These are phyloP conservation scores for Candida xyloterini DNA, from an alignment of 805 yeast genomes.

Conservation along the genomic window DNA sequence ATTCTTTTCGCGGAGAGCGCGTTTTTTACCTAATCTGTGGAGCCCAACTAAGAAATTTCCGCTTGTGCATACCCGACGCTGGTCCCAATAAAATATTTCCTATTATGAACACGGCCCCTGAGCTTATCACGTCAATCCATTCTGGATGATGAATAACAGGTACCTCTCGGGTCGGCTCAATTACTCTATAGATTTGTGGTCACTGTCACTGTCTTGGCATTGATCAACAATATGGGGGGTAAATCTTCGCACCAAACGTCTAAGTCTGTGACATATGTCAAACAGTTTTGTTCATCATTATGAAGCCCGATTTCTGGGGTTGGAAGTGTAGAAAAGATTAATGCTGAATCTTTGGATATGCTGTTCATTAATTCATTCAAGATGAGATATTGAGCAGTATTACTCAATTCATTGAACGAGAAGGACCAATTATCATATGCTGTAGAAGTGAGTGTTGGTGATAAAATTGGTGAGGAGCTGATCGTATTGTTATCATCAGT, in stretches of 20 bases:
- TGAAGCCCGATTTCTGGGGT: conserved; percentile 85
- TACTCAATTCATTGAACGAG: conserved; percentile 85
- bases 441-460: conserved; percentile 10
- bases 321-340: conserved; percentile 87
- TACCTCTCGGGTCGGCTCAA: too few species aligned
- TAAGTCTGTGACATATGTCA: conserved; percentile 71
- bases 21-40: not conserved
- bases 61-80: not conserved
- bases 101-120: too few species aligned
- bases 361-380: conserved; percentile 79
- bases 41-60: not conserved
- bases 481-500: conserved; percentile 4
- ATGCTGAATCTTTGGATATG: conserved; percentile 59
- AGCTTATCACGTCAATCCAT: too few species aligned
- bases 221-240: conserved; percentile 79
- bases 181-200: conserved; percentile 71
- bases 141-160: too few species aligned
- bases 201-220: conserved; percentile 93
- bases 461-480: not conserved
- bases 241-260: conserved; percentile 78
- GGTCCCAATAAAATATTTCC: too few species aligned
- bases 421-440: conserved; percentile 24
- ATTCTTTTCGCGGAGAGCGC: not conserved
- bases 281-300: conserved; percentile 59
- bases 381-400: conserved; percentile 84